A percentile compares a stretch with the other conserved stretches of the same genome.
These are phyloP conservation scores for Didymella segeticola DNA, from an alignment of 2,329 filamentous ascomycete species.

Conservation along the genomic window DNA sequence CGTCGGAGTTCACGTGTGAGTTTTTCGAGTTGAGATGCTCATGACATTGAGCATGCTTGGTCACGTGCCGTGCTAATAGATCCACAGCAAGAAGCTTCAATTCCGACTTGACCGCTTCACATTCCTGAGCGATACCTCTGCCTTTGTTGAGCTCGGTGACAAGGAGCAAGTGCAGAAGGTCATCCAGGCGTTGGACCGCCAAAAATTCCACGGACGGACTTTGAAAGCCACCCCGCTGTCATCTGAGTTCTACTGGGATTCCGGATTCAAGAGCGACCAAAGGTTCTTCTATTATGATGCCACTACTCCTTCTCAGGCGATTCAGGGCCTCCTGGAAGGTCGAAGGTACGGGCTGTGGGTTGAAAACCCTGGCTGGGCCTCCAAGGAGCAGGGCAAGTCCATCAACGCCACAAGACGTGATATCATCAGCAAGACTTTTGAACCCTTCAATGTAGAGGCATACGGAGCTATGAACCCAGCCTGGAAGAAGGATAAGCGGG, in stretches of 20 bases:
- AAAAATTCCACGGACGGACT: not conserved
- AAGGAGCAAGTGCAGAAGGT: conserved; percentile 26
- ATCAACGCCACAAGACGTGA: conserved; percentile 3
- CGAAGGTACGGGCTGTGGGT: conserved; percentile 28
- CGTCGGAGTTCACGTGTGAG: conserved; percentile 31
- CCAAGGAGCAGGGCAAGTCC: not conserved
- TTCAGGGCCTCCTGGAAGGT: conserved; percentile 24
- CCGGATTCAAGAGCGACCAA: not conserved
- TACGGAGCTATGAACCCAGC: conserved; percentile 17
- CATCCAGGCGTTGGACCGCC: conserved; percentile 13
- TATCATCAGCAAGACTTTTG: conserved; percentile 19
- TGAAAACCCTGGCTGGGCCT: conserved; percentile 28
- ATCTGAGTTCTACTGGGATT: conserved; percentile 19
- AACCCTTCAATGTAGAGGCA: conserved; percentile 27
- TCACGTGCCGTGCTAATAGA: conserved; percentile 8
- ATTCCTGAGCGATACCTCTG: conserved; percentile 18
- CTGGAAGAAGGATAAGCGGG: not conserved
- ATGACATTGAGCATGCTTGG: not conserved
- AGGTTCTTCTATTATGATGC: conserved; percentile 18
- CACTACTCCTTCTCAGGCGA: conserved; percentile 11
- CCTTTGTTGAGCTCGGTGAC: conserved; percentile 26
- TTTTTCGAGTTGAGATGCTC: not conserved
- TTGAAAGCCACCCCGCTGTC: conserved; percentile 3
- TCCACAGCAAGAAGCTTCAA: conserved; percentile 24
- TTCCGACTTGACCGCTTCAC: conserved; percentile 31